Evolutionary conservation across 2,329 filamentous ascomycete genomes (phyloP).

Genomic region (Biscogniauxia marginata): DNA sequence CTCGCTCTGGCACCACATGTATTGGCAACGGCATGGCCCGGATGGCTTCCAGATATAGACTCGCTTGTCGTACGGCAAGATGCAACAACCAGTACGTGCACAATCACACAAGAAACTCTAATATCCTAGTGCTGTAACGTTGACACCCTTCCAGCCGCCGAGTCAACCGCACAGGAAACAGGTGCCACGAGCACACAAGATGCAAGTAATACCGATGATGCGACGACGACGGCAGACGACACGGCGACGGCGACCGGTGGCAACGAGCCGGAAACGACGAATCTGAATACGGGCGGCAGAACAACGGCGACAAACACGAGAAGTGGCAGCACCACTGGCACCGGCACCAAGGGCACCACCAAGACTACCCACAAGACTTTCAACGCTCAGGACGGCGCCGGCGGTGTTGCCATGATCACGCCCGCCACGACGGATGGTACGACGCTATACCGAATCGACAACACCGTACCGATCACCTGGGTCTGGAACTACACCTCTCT

Average conservation of each 20-base stretch:
- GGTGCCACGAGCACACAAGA: conserved; percentile 1
- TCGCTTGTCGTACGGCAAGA: conserved; percentile 51
- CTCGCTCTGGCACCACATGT: conserved; percentile 46
- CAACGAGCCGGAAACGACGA: conserved; percentile 33
- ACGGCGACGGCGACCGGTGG: conserved; percentile 10
- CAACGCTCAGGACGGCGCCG: conserved; percentile 46
- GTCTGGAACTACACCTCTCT: conserved; percentile 66
- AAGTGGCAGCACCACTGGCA: conserved; percentile 27
- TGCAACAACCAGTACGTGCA: conserved; percentile 25
- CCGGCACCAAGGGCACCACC: conserved; percentile 22
- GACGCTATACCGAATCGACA: conserved; percentile 59
- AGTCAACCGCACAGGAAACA: conserved; percentile 11
- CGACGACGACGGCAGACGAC: conserved; percentile 17
- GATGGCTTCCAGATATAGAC: conserved; percentile 54
- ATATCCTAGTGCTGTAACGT: conserved; percentile 2
- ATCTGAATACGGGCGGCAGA: conserved; percentile 41
- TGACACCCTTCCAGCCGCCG: not conserved
- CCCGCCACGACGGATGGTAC: conserved; percentile 46
- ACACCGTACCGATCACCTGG: conserved; percentile 52
- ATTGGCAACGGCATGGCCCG: conserved; percentile 55
- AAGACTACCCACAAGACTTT: conserved; percentile 40
- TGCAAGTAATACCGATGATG: conserved; percentile 12
- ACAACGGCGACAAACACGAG: conserved; percentile 28
- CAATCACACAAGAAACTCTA: not conserved
- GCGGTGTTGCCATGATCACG: conserved; percentile 52